These are phyloP conservation scores for Ligustrum vulgare DNA, from an alignment of 257 asterid genomes.

Conservation along the genomic window DNA sequence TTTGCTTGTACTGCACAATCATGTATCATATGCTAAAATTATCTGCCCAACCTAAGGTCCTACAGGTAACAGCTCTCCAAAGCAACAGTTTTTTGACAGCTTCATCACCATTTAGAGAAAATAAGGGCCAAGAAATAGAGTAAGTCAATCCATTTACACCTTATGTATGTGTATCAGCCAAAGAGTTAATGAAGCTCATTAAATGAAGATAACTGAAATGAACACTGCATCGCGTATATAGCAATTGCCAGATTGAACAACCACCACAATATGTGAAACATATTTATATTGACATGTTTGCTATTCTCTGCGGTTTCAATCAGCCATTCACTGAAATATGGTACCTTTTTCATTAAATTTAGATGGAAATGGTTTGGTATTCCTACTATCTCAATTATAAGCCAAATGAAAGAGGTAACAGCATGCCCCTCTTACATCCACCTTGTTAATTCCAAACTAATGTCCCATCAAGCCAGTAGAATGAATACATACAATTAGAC, in stretches of 20 bases:
- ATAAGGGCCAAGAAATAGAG: neutral
- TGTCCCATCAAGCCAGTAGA: neutral
- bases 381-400: neutral
- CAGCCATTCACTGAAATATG: neutral
- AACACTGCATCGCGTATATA: neutral
- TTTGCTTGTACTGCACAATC: neutral
- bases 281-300: neutral
- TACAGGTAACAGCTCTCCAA: neutral
- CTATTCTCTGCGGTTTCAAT: constrained; percentile 4
- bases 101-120: neutral
- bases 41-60: neutral
- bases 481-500: constrained; percentile 2
- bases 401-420: neutral
- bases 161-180: neutral
- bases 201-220: neutral
- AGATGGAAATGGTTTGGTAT: neutral
- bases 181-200: neutral
- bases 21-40: neutral
- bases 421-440: neutral
- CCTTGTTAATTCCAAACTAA: neutral
- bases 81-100: neutral
- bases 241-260: neutral
- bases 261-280: neutral
- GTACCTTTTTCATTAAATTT: neutral
- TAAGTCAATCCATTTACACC: neutral